A percentile compares a stretch with the other conserved stretches of the same genome.
phyloP scores from a whole-genome alignment of 768 basidiomycete genomes.

The Cubamyces lactineus region DNA sequence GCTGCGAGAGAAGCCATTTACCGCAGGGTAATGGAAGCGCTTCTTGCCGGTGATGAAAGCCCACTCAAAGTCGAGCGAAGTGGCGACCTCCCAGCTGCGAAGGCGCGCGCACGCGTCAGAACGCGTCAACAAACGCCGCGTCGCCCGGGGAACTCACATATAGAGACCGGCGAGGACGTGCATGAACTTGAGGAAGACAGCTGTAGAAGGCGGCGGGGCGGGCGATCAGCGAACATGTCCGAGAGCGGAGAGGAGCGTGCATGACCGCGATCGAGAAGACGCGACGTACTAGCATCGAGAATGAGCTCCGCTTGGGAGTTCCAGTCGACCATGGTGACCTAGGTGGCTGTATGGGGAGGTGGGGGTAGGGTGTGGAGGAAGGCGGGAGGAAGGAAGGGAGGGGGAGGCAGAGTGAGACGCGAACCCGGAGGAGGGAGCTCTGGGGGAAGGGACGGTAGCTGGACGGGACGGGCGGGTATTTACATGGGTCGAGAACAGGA shows the following conservation, averaged over 20 bases:
- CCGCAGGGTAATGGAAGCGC: conserved; percentile 51
- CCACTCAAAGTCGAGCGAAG: conserved; percentile 48
- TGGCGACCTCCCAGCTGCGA: conserved; percentile 48
- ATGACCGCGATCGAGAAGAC: neutral
- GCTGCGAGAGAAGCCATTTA: conserved; percentile 21
- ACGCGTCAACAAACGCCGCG: neutral
- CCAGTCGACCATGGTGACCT: conserved; percentile 44
- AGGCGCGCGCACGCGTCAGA: conserved; percentile 3
- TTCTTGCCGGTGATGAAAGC: conserved; percentile 43
- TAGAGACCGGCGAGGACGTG: conserved; percentile 48
- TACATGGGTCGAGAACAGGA: too few relatives aligned
- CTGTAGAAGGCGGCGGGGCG: conserved; percentile 28
- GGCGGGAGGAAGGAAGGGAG: neutral
- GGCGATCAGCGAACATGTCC: neutral
- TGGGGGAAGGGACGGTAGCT: too few relatives aligned
- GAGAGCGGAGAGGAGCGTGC: neutral
- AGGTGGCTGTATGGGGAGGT: neutral
- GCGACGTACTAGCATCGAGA: conserved; percentile 40
- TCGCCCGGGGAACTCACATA: conserved; percentile 34
- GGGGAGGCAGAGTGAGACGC: too few relatives aligned
- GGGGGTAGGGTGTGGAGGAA: neutral
- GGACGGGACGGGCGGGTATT: too few relatives aligned
- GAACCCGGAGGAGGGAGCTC: too few relatives aligned
- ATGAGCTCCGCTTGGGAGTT: conserved; percentile 40
- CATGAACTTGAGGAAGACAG: conserved; percentile 45